Evolutionary conservation across 345 rosid species (phyloP).

Genomic region (Pseudoturritis turrita): DNA sequence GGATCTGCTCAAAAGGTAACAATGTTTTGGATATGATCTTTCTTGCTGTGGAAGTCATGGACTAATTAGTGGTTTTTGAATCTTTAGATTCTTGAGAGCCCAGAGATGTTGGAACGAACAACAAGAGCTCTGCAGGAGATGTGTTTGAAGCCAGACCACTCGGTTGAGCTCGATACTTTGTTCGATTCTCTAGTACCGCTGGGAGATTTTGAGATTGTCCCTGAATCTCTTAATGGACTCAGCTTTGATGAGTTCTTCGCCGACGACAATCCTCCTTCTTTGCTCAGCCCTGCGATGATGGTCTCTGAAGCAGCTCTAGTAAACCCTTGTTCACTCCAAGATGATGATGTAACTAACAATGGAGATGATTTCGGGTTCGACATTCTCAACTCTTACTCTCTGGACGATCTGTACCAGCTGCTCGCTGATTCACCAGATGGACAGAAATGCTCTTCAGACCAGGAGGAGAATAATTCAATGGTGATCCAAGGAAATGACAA

Average conservation of each 20-base stretch:
- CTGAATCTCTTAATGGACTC: conserved; percentile 35
- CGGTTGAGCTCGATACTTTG: conserved; percentile 44
- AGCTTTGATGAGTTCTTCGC: conserved; percentile 38
- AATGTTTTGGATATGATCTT: not conserved
- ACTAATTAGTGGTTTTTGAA: not conserved
- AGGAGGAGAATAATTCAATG: conserved; percentile 27
- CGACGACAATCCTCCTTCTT: conserved; percentile 32
- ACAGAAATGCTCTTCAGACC: conserved; percentile 12
- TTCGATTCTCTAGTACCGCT: conserved; percentile 49
- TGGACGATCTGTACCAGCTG: conserved; percentile 52
- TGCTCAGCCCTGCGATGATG: conserved; percentile 27
- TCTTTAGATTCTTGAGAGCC: conserved; percentile 53
- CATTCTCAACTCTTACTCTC: conserved; percentile 38
- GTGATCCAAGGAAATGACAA: conserved; percentile 31
- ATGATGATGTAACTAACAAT: not conserved
- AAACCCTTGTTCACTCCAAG: not conserved
- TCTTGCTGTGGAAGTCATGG: conserved; percentile 12
- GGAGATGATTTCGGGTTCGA: conserved; percentile 37
- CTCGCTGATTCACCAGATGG: conserved; percentile 43
- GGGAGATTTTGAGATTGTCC: conserved; percentile 33
- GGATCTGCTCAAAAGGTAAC: conserved; percentile 77
- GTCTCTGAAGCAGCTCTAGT: conserved; percentile 3
- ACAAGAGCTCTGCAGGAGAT: conserved; percentile 38
- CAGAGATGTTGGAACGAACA: conserved; percentile 52
- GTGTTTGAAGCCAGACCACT: conserved; percentile 37